phyloP scores from a whole-genome alignment of 1,284 basidiomycete genomes.

The Tausonia pullulans region DNA sequence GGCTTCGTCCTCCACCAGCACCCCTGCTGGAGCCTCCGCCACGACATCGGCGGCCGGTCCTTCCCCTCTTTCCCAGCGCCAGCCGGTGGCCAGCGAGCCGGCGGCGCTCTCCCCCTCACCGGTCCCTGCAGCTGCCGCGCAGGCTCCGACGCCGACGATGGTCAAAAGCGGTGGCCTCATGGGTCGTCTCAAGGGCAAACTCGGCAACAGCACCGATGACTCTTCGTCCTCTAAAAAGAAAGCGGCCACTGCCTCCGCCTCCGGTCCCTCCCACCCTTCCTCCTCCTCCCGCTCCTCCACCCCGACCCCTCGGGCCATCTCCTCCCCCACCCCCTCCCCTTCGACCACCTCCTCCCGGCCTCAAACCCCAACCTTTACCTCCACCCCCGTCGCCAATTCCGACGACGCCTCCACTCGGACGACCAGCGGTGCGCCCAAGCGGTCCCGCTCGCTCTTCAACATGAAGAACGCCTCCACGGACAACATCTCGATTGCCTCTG shows the following conservation, averaged over 20 bases:
- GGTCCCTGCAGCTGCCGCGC: neutral
- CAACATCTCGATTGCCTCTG: slow-evolving; percentile 94
- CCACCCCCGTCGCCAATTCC: slow-evolving; percentile 16
- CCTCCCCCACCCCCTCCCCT: slow-evolving; percentile 20
- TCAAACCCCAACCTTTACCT: slow-evolving; percentile 18
- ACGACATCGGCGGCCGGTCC: neutral
- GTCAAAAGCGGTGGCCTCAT: slow-evolving; percentile 49
- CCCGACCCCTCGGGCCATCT: slow-evolving; percentile 11
- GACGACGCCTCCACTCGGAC: slow-evolving; percentile 22
- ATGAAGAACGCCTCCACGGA: slow-evolving; percentile 88
- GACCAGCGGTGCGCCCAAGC: slow-evolving; percentile 23
- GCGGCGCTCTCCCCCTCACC: neutral
- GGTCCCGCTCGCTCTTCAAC: slow-evolving; percentile 59
- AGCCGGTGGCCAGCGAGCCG: neutral
- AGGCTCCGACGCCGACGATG: slow-evolving; percentile 35
- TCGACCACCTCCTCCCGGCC: slow-evolving; percentile 11
- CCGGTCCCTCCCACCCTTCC: neutral
- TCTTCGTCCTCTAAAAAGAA: slow-evolving; percentile 20
- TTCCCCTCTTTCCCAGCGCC: slow-evolving; percentile 2
- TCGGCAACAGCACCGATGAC: slow-evolving; percentile 22
- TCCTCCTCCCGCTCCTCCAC: slow-evolving; percentile 14
- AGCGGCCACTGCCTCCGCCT: slow-evolving; percentile 14
- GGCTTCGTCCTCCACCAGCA: neutral
- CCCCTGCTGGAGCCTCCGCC: neutral
- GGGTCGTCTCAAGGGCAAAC: slow-evolving; percentile 52